A percentile compares a stretch with the other conserved stretches of the same genome.
These are phyloP conservation scores for Penicillium subrubescens DNA, from an alignment of 495 filamentous ascomycete genomes.

Conservation along the genomic window DNA sequence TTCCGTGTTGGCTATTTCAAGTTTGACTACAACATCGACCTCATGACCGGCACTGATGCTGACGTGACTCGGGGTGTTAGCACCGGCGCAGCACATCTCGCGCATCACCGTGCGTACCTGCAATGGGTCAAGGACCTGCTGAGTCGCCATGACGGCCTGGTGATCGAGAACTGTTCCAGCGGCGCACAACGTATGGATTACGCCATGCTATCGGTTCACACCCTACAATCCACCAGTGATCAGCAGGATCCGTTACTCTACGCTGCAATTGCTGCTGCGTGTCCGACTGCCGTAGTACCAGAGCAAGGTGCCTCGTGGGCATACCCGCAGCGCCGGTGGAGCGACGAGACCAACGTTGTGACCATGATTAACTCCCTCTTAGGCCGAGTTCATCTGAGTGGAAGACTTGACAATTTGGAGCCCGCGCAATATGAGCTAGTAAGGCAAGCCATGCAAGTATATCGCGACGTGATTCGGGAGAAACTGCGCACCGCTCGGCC, in stretches of 20 bases:
- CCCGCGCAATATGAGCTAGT: background rate
- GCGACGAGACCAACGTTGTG: slow-evolving; percentile 17
- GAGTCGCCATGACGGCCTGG: background rate
- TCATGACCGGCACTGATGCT: slow-evolving; percentile 25
- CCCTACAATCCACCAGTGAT: background rate
- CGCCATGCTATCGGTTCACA: background rate
- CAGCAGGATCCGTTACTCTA: slow-evolving; percentile 18
- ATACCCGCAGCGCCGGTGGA: slow-evolving; percentile 23
- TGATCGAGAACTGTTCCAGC: background rate
- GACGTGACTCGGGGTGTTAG: background rate
- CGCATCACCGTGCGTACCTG: background rate
- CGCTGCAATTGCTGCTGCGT: slow-evolving; percentile 25
- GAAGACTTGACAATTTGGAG: slow-evolving; percentile 17
- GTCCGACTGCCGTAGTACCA: slow-evolving; percentile 27
- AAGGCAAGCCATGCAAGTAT: background rate
- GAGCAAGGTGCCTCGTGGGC: slow-evolving; percentile 30
- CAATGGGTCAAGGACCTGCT: background rate
- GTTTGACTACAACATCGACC: slow-evolving; percentile 33
- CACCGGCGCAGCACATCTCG: background rate
- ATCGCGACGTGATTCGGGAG: background rate
- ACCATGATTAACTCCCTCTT: slow-evolving; percentile 27
- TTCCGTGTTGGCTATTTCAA: slow-evolving; percentile 30
- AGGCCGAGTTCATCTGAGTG: slow-evolving; percentile 29
- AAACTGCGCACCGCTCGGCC: background rate
- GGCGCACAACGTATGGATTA: background rate